Conservation (phyloP, 2,329 filamentous ascomycete species). For the Colletotrichum sp. region DNA sequence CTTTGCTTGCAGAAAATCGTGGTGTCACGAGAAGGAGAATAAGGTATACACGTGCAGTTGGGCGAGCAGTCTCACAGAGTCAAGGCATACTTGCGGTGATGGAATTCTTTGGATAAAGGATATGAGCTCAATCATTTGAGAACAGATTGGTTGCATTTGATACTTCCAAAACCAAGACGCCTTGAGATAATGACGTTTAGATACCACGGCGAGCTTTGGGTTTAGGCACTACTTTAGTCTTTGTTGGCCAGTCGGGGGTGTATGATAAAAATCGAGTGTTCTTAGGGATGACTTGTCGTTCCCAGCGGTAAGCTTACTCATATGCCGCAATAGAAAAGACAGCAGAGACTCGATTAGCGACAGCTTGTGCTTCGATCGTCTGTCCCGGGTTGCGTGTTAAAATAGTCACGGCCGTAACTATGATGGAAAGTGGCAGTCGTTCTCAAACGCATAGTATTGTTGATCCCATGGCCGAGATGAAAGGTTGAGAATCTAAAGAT, state of each 20-base stretch:
- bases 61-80: background rate
- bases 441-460: background rate
- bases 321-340: background rate
- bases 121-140: background rate
- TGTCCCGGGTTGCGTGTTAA: background rate
- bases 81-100: background rate
- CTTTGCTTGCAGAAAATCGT: background rate
- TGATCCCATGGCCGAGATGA: background rate
- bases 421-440: background rate
- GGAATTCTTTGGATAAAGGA: background rate
- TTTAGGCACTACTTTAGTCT: background rate
- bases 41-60: background rate
- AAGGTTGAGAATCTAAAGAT: background rate
- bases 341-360: background rate
- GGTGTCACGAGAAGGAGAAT: background rate
- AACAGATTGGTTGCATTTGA: background rate
- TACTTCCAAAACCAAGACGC: background rate
- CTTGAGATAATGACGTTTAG: rapidly evolving
- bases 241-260: background rate
- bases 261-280: background rate
- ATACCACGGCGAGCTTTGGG: background rate
- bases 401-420: background rate
- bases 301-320: background rate
- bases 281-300: rapidly evolving
- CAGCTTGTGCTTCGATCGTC: background rate